Conservation (phyloP, 1,284 basidiomycete genomes). For the Laetiporus sulphureus region DNA sequence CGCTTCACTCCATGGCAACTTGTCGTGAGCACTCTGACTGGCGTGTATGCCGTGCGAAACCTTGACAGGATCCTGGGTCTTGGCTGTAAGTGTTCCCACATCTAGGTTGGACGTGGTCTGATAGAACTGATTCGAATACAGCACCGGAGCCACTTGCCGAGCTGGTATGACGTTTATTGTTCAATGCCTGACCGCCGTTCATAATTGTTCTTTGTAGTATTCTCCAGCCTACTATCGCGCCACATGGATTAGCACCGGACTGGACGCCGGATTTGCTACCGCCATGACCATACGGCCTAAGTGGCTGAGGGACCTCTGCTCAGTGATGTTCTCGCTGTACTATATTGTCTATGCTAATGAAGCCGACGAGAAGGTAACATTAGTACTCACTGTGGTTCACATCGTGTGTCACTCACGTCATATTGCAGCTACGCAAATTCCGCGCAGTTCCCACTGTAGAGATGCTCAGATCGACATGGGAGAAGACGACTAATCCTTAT, state of each 20-base stretch:
- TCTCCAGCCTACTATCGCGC: conserved; percentile 92
- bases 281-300: conserved; percentile 91
- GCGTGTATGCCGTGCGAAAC: conserved; percentile 82
- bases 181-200: neutral
- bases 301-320: conserved; percentile 85
- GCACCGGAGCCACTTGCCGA: conserved; percentile 91
- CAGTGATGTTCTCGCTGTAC: conserved; percentile 81
- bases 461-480: conserved; percentile 93
- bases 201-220: conserved; percentile 47
- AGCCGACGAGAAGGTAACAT: conserved; percentile 83
- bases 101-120: neutral
- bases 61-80: conserved; percentile 85
- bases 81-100: conserved; percentile 49
- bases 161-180: no score
- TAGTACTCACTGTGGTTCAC: neutral
- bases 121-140: conserved; percentile 26
- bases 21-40: conserved; percentile 78
- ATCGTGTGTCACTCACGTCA: neutral
- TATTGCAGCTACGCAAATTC: conserved; percentile 74
- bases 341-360: conserved; percentile 93
- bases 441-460: conserved; percentile 92
- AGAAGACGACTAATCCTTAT: conserved; percentile 93
- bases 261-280: conserved; percentile 97
- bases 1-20: conserved; percentile 95
- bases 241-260: conserved; percentile 91